Base-by-base conservation (phyloP, 2,329 filamentous ascomycete genomes). In the Eurotiales sp. region DNA sequence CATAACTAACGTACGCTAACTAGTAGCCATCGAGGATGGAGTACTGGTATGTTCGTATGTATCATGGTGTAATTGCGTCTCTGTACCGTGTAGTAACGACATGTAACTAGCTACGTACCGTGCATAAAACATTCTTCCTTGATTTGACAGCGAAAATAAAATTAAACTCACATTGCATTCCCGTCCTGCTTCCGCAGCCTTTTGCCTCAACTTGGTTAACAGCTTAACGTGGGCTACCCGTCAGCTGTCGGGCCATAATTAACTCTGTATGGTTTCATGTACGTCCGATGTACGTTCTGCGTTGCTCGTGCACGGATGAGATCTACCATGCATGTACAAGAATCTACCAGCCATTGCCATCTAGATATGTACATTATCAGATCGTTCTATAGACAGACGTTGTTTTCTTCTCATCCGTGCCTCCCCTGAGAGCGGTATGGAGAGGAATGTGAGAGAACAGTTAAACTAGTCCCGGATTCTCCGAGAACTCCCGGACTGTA, bases 161-260 rank as follows among this genome's bases (percentile, higher is more conserved):
- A 56, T 53, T 58, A 58, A 58, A 53, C 56, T 56, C 55, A 46
- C 56, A 58, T 58, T 58, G 56, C 56, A 58, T 56, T 52, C 50
- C 50, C 50, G 52, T 54, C 48, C 51, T 51, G 40, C 46, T 43
- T 43, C 47, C 47, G 47, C 47, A 43, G 47, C 29, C 22, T 15
- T 32, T 40, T 30, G 22, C 19, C 40, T 25, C 34, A 37, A 37
- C 34, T 37, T 17, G 34, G 34, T 11, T 37, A 37, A 37, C 34
- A 21, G 29, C 29, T 12, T 12, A 32, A 21, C 17, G 34, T 37
- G 8, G 21, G 21, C 17, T 37, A 19, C 1, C 7, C 3, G 8
- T 17, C 19, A 23, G 19, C 11, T 5, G n/a, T 15, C 14, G 12
- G n/a, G 21, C 14, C 22, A 41, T 41, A 25, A 41, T 41, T 41